phyloP scores from a whole-genome alignment of 805 yeast species.

The Candida sakaeoensis region DNA sequence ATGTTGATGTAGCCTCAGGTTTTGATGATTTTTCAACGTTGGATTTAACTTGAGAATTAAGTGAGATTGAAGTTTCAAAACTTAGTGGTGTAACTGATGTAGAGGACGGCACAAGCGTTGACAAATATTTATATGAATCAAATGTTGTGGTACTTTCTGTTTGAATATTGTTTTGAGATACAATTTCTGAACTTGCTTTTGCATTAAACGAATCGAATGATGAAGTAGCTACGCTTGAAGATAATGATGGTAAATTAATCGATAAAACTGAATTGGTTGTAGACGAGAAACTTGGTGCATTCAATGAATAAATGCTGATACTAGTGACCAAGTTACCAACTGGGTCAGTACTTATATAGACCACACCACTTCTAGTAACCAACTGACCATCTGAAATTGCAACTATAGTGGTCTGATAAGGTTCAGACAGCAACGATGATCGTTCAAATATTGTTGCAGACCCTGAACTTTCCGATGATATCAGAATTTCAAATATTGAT shows the following conservation, averaged over 20 bases:
- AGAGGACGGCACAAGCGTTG: no score
- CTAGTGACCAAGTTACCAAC: constrained; percentile 15
- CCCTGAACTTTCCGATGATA: no score
- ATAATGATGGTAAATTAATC: no score
- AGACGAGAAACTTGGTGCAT: background rate
- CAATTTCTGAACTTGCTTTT: background rate
- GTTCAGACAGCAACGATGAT: background rate
- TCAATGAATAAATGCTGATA: constrained; percentile 8
- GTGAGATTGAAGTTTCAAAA: background rate
- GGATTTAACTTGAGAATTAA: no score
- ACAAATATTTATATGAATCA: background rate
- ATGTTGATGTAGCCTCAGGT: no score
- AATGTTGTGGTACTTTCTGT: constrained; percentile 2
- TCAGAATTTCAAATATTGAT: no score
- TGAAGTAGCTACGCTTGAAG: no score
- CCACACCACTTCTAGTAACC: constrained; percentile 14
- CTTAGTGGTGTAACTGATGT: no score
- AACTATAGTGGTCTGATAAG: constrained; percentile 8
- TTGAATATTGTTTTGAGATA: no score
- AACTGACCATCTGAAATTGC: constrained; percentile 10
- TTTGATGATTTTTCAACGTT: no score
- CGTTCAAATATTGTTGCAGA: no score
- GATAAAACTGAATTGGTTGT: background rate
- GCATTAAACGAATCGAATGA: no score
- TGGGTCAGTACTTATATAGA: constrained; percentile 11